Evolutionary conservation across 768 basidiomycete species (phyloP).

Genomic region (Leccinum broughii): DNA sequence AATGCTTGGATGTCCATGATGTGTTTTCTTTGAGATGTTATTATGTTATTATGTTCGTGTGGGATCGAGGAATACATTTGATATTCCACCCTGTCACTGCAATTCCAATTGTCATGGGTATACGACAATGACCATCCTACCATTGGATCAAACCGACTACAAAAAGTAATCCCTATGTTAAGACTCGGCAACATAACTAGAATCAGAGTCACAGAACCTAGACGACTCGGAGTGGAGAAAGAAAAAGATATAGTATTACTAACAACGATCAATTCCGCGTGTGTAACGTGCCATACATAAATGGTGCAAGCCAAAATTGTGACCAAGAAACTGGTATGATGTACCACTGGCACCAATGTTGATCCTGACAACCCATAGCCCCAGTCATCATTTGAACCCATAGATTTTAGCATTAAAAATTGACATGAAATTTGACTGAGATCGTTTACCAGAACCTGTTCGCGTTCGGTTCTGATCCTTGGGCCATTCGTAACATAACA

Average conservation of each 20-base stretch:
- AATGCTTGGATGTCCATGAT: background rate
- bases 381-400: background rate
- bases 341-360: background rate
- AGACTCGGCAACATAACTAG: too few species aligned
- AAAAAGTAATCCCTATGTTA: too few species aligned
- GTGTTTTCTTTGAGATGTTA: background rate
- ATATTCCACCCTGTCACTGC: background rate
- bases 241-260: background rate
- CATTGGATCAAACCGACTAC: too few species aligned
- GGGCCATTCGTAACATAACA: conserved; percentile 39
- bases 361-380: background rate
- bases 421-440: background rate
- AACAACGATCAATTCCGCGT: background rate
- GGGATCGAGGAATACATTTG: too few species aligned
- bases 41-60: background rate
- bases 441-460: conserved; percentile 39
- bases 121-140: background rate
- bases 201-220: background rate
- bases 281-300: background rate
- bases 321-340: background rate
- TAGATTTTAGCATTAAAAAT: background rate
- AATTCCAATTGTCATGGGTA: background rate
- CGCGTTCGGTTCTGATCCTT: conserved; percentile 27
- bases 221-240: too few species aligned
- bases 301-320: background rate